Evolutionary conservation across 2,329 filamentous ascomycete genomes (phyloP).

Genomic region (Graphiopsis chlorocephala): DNA sequence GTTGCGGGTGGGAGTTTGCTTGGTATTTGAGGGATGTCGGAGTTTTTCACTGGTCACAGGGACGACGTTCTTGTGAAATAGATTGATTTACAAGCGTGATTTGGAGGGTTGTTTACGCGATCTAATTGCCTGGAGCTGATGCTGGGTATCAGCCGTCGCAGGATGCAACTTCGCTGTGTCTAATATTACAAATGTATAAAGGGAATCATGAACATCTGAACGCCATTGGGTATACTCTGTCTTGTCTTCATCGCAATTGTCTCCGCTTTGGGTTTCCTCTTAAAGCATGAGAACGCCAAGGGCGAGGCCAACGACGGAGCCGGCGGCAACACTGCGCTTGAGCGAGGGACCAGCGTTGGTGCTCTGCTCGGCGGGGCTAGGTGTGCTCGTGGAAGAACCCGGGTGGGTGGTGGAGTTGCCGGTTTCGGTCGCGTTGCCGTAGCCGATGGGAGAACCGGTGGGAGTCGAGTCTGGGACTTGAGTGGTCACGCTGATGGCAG

Average conservation of each 20-base stretch:
- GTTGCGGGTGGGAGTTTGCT: neutral
- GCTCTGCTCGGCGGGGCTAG: constrained; percentile 12
- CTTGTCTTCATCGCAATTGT: neutral
- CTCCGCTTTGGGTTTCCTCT: neutral
- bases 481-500: constrained; percentile 16
- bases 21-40: neutral
- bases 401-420: constrained; percentile 2
- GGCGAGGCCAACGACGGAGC: constrained; percentile 27
- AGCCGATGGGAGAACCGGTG: constrained; percentile 11
- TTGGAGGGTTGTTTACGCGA: neutral
- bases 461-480: neutral
- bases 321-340: constrained; percentile 19
- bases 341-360: constrained; percentile 18
- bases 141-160: neutral
- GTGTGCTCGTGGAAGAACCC: constrained; percentile 14
- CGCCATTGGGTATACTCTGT: neutral
- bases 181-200: neutral
- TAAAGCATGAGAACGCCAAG: constrained; percentile 25
- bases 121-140: neutral
- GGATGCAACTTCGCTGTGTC: neutral
- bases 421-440: constrained; percentile 3
- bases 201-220: neutral
- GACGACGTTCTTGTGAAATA: neutral
- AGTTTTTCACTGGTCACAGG: too few species aligned
- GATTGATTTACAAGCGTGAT: neutral